Evolutionary conservation across 345 rosid species (phyloP), one percentile per base, ranked within the genome.

Genomic region (Odontarrhena argentea): DNA sequence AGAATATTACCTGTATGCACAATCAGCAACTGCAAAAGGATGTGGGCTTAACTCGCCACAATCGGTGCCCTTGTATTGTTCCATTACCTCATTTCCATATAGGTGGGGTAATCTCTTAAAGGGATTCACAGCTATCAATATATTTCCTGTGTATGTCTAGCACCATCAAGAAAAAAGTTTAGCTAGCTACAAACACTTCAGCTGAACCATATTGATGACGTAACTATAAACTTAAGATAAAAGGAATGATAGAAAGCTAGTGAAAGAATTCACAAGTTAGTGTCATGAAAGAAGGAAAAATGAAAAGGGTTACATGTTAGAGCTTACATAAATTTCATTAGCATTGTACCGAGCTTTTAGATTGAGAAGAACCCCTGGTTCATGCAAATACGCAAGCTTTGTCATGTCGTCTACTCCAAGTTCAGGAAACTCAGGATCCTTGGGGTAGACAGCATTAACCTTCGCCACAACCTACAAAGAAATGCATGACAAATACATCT

Each of bases 331-430:
- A 68, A 94, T 94, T 79, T 91, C 99, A 78, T 86, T 85, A 22
- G 82, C 74, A 68, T 87, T 86, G 74, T 76, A 94, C 70, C 99
- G 83, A 30, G 79, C 43, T 73, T 76, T 79, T 49, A 94, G 84
- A 80, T 94, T 94, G 69, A 81, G 83, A 61, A 94, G 78, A 72
- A 94, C 93, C 71, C 99, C 99, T 37, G 99, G 97, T 78, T 91
- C 99, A 66, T 94, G 99, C 63, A 94, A 72, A 85, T 94, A 88
- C 40, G 99, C 87, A 62, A 94, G 85, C 83, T 80, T 94, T 54
- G 96, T 91, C 99, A 94, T 91, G 78, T 94, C 99, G 58, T 94
- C 99, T 73, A 91, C 88, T 2, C 99, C 99, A 37, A 79, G 76
- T 54, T 79, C 82, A 57, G 99, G 99, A 67, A 84, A 86, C 78